phyloP scores from a whole-genome alignment of 495 filamentous ascomycete species.

The Talaromyces borbonicus region DNA sequence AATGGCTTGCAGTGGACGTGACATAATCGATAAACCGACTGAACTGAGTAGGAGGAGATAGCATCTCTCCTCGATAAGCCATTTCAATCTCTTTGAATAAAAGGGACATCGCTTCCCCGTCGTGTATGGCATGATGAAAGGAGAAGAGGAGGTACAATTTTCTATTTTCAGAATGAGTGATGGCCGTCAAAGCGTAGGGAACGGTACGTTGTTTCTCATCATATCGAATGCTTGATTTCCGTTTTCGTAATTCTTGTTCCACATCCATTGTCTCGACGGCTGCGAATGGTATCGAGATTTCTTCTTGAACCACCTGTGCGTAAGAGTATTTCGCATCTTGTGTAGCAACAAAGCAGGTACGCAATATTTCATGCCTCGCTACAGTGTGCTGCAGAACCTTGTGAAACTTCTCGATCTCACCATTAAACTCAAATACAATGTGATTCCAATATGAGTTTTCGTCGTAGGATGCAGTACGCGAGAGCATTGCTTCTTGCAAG shows the following conservation, averaged over 20 bases:
- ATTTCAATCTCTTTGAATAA: slow-evolving; percentile 57
- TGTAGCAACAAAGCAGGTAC: slow-evolving; percentile 53
- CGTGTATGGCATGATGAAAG: slow-evolving; percentile 77
- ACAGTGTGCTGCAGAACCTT: slow-evolving; percentile 41
- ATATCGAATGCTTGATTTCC: slow-evolving; percentile 14
- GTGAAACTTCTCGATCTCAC: slow-evolving; percentile 28
- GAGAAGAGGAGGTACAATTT: slow-evolving; percentile 39
- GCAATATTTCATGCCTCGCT: slow-evolving; percentile 50
- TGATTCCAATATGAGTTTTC: slow-evolving; percentile 45
- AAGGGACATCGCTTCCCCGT: slow-evolving; percentile 57
- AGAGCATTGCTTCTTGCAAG: slow-evolving; percentile 73
- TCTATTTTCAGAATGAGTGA: slow-evolving; percentile 9
- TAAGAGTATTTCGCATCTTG: slow-evolving; percentile 38
- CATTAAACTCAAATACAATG: slow-evolving; percentile 37
- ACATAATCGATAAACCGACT: slow-evolving; percentile 38
- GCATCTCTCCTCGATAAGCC: slow-evolving; percentile 26
- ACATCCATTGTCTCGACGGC: slow-evolving; percentile 11
- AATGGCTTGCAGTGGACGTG: slow-evolving; percentile 19
- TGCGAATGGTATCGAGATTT: slow-evolving; percentile 16
- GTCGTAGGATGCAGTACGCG: slow-evolving; percentile 28
- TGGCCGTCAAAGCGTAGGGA: slow-evolving; percentile 21
- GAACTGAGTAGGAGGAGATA: slow-evolving; percentile 27
- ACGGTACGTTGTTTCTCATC: slow-evolving; percentile 15
- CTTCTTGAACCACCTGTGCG: slow-evolving; percentile 46
- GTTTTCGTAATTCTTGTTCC: slow-evolving; percentile 11